A percentile compares a stretch with the other conserved stretches of the same genome.
Evolutionary conservation across 257 asterid genomes (phyloP).

Genomic region (Scutellaria galericulata): DNA sequence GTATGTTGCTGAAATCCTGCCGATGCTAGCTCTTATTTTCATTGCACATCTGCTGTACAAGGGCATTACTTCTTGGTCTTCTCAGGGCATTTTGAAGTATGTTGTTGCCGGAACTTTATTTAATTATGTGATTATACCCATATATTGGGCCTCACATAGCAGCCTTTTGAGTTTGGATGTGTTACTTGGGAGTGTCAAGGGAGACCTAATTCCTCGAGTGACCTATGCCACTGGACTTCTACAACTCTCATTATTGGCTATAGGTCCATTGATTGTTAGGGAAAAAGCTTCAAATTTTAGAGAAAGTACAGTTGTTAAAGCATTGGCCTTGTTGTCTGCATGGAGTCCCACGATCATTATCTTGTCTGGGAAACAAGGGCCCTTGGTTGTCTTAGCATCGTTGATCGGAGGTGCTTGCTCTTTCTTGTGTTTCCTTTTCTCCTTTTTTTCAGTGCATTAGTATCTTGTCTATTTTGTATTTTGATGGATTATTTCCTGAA

Average conservation of each 20-base stretch:
- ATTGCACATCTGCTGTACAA: constrained; percentile 63
- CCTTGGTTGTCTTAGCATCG: constrained; percentile 68
- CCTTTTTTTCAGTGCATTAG: not conserved
- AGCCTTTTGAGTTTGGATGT: constrained; percentile 41
- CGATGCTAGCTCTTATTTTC: constrained; percentile 59
- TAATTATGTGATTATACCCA: constrained; percentile 60
- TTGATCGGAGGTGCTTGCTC: constrained; percentile 69
- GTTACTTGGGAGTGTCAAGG: constrained; percentile 42
- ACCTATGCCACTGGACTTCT: constrained; percentile 73
- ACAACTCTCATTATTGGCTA: constrained; percentile 59
- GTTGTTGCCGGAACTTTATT: constrained; percentile 58
- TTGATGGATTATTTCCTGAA: not conserved
- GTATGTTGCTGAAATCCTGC: constrained; percentile 59
- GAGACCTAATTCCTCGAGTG: constrained; percentile 70
- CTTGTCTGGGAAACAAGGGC: constrained; percentile 92
- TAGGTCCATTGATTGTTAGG: constrained; percentile 43
- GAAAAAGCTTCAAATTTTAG: constrained; percentile 43
- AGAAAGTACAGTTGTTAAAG: constrained; percentile 51
- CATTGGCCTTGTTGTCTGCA: constrained; percentile 69
- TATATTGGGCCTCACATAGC: constrained; percentile 70
- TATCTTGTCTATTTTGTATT: constrained; percentile 4
- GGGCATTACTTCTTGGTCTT: constrained; percentile 48
- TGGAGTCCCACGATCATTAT: constrained; percentile 81
- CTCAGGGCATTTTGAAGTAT: constrained; percentile 61
- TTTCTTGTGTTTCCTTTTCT: constrained; percentile 16